These are phyloP conservation scores for Pogostemon cablin DNA, from an alignment of 257 asterid species.

Conservation along the genomic window DNA sequence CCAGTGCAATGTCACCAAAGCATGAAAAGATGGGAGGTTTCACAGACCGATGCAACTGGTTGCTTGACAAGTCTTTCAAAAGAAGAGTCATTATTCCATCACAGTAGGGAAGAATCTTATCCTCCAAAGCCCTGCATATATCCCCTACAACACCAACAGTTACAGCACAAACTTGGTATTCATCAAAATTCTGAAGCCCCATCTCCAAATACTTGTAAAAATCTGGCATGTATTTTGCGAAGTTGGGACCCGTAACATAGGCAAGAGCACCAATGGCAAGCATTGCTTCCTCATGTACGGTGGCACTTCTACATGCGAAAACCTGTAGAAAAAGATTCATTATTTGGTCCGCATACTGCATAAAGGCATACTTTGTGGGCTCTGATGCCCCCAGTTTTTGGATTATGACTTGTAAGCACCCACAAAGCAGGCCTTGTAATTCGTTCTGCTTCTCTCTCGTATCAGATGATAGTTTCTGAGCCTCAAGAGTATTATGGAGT, in stretches of 20 bases:
- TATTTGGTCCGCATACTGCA: constrained; percentile 83
- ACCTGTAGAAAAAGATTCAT: constrained; percentile 75
- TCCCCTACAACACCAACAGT: constrained; percentile 94
- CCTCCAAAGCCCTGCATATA: constrained; percentile 86
- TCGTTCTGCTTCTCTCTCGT: constrained; percentile 82
- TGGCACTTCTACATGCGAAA: constrained; percentile 80
- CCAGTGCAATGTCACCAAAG: constrained; percentile 86
- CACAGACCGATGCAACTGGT: constrained; percentile 82
- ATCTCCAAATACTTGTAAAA: constrained; percentile 83
- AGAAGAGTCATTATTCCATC: constrained; percentile 90
- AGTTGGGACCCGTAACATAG: constrained; percentile 67
- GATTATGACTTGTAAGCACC: constrained; percentile 79
- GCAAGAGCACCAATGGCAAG: constrained; percentile 93
- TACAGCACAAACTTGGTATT: constrained; percentile 87
- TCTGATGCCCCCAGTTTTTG: constrained; percentile 75
- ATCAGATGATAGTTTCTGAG: constrained; percentile 69
- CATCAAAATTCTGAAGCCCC: constrained; percentile 95
- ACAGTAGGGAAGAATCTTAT: constrained; percentile 68
- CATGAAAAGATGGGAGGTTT: constrained; percentile 89
- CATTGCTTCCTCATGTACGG: constrained; percentile 96
- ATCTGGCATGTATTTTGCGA: constrained; percentile 77
- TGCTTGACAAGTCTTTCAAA: constrained; percentile 75
- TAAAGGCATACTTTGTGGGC: constrained; percentile 58
- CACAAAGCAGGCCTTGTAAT: constrained; percentile 82
- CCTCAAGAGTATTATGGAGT: constrained; percentile 78